Evolutionary conservation across 345 rosid genomes (phyloP).

Genomic region (Balakata baccata): DNA sequence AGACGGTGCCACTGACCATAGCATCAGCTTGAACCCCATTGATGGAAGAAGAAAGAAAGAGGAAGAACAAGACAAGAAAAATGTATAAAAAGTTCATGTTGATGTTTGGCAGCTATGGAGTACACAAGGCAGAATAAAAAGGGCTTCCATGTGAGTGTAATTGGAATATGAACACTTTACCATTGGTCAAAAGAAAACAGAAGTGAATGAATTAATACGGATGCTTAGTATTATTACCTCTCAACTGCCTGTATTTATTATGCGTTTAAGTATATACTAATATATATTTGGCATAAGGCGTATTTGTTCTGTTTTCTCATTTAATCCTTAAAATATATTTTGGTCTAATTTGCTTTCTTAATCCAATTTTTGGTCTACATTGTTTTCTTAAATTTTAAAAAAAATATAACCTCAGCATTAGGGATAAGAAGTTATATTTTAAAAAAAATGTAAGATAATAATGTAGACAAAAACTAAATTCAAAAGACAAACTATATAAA

Average conservation of each 20-base stretch:
- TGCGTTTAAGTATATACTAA: no score
- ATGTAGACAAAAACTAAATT: no score
- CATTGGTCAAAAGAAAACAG: conserved; percentile 9
- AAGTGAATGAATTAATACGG: neutral
- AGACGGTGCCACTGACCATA: conserved; percentile 64
- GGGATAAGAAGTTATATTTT: no score
- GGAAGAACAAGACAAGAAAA: conserved; percentile 38
- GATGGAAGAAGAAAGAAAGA: conserved; percentile 47
- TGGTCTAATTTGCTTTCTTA: no score
- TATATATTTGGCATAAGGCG: no score
- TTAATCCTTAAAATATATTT: no score
- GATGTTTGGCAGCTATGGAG: conserved; percentile 1
- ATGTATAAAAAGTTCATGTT: conserved; percentile 43
- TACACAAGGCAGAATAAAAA: neutral
- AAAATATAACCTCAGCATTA: no score
- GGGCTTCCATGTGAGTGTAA: neutral
- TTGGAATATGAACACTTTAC: conserved; percentile 4
- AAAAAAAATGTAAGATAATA: no score
- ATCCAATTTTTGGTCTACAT: no score
- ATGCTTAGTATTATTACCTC: conserved; percentile 17
- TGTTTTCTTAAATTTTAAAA: no score
- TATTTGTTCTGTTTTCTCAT: no score
- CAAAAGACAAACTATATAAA: no score
- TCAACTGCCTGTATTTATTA: conserved; percentile 62
- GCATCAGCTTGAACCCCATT: conserved; percentile 52